A percentile compares a stretch with the other conserved stretches of the same genome.
phyloP scores from a whole-genome alignment of 2,329 filamentous ascomycete species.

The Calonectria fujianensis region DNA sequence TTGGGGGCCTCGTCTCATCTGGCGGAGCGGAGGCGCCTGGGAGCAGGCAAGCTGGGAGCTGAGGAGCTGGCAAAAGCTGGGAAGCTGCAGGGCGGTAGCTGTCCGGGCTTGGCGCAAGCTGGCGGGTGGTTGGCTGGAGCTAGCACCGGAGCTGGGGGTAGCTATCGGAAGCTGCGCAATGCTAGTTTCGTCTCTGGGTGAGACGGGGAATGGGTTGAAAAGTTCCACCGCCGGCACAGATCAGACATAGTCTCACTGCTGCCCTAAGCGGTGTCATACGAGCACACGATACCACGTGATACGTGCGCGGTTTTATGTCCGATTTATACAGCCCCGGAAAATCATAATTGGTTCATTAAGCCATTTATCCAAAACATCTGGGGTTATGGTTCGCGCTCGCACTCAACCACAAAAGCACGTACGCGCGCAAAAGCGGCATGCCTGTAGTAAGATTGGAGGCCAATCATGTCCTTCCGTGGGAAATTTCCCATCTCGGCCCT shows the following conservation, averaged over 20 bases:
- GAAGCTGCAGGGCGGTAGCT: slow-evolving; percentile 45
- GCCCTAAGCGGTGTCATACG: slow-evolving; percentile 4
- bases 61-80: slow-evolving; percentile 43
- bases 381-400: slow-evolving; percentile 15
- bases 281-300: not conserved
- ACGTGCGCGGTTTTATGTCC: not conserved
- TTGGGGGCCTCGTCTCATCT: slow-evolving; percentile 48
- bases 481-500: slow-evolving; percentile 33
- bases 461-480: slow-evolving; percentile 31
- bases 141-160: slow-evolving; percentile 37
- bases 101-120: slow-evolving; percentile 35
- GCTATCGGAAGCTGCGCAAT: slow-evolving; percentile 51
- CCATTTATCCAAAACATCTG: slow-evolving; percentile 11
- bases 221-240: slow-evolving; percentile 17
- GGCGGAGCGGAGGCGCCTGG: slow-evolving; percentile 38
- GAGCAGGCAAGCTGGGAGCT: slow-evolving; percentile 40
- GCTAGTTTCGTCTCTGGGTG: slow-evolving; percentile 47
- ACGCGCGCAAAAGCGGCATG: slow-evolving; percentile 33
- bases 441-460: not conserved
- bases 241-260: slow-evolving; percentile 20
- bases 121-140: slow-evolving; percentile 50
- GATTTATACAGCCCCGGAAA: not conserved
- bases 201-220: slow-evolving; percentile 49
- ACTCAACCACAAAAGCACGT: slow-evolving; percentile 8
- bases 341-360: slow-evolving; percentile 12